Conservation (phyloP, 2,329 filamentous ascomycete genomes). For the Lecanosticta acicola region DNA sequence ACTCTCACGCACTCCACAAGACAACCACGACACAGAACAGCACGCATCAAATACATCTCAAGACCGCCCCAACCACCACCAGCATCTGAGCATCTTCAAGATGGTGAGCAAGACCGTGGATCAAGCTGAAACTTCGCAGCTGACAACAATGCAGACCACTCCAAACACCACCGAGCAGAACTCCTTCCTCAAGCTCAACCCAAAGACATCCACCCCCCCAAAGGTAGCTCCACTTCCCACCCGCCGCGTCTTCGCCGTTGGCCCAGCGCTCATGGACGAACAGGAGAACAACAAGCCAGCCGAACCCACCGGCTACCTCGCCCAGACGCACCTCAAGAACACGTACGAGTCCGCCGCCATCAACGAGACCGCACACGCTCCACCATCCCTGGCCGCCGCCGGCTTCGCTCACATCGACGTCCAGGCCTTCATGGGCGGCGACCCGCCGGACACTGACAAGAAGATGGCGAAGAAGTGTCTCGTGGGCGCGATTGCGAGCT, state of each 20-base stretch:
- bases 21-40: no score
- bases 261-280: no score
- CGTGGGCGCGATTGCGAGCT: conserved; percentile 5
- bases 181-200: background rate
- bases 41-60: no score
- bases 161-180: background rate
- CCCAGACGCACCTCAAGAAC: background rate
- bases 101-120: no score
- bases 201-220: background rate
- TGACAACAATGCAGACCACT: no score
- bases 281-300: background rate
- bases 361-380: background rate
- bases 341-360: background rate
- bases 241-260: no score
- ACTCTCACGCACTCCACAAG: no score
- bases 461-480: conserved; percentile 2
- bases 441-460: background rate
- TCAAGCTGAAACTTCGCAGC: no score
- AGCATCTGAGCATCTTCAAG: no score
- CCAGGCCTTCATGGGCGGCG: background rate
- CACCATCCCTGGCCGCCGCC: background rate
- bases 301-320: background rate
- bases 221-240: background rate
- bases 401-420: background rate
- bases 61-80: no score